Evolutionary conservation across 495 filamentous ascomycete genomes (phyloP).

Genomic region (Neurospora sp.): DNA sequence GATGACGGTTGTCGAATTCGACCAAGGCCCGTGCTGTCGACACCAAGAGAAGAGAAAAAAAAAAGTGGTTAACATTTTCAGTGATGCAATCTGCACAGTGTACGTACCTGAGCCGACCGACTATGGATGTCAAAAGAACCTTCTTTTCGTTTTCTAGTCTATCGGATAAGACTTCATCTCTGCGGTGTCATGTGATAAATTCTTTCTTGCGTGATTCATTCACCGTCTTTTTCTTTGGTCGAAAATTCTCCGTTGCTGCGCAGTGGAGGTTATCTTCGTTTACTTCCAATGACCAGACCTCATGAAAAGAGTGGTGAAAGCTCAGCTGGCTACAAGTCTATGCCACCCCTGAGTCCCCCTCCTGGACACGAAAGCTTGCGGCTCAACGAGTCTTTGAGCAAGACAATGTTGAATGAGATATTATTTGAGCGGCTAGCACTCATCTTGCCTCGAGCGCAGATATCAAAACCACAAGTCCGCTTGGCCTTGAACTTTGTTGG

Average conservation of each 20-base stretch:
- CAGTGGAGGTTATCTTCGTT: not conserved
- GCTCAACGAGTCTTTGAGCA: not conserved
- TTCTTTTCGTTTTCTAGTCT: not conserved
- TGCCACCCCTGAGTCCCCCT: not conserved
- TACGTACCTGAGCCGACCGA: not conserved
- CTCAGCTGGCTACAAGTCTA: not conserved
- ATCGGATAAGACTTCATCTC: not conserved
- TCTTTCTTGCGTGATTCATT: not conserved
- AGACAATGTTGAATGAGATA: not conserved
- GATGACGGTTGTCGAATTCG: not conserved
- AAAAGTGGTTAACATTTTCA: not conserved
- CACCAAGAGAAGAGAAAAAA: not conserved
- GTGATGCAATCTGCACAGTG: not conserved
- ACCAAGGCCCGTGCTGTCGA: not conserved
- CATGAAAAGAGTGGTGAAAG: not conserved
- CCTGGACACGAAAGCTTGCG: not conserved
- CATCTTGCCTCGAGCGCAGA: not conserved
- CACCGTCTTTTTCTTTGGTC: not conserved
- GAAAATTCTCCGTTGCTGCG: not conserved
- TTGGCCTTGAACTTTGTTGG: not conserved
- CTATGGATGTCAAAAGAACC: not conserved
- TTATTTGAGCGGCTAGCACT: not conserved
- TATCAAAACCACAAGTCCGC: not conserved
- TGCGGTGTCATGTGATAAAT: not conserved
- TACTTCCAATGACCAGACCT: not conserved